phyloP scores from a whole-genome alignment of 768 basidiomycete genomes.

The Suillus paluster region DNA sequence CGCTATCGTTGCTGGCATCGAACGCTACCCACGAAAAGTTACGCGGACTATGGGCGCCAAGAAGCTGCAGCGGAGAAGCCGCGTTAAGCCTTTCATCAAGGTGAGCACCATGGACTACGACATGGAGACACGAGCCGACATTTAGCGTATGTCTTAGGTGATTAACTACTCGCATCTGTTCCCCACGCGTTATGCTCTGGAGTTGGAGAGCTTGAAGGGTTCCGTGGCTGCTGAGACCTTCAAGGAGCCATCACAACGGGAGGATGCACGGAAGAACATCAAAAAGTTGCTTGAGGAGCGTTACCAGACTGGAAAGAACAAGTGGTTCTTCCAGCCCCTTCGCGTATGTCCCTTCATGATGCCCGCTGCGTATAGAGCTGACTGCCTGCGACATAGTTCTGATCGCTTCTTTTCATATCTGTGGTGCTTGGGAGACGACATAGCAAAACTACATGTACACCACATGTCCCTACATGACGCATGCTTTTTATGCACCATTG shows the following conservation, averaged over 20 bases:
- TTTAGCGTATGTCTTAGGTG: conserved; percentile 48
- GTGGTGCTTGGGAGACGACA: conserved; percentile 22
- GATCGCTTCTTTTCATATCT: conserved; percentile 22
- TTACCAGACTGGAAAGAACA: conserved; percentile 93
- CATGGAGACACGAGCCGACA: conserved; percentile 1
- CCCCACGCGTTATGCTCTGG: conserved; percentile 98
- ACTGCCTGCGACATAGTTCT: conserved; percentile 36
- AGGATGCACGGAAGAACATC: conserved; percentile 93
- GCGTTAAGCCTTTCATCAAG: conserved; percentile 99
- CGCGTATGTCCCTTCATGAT: conserved; percentile 53
- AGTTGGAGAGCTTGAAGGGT: conserved; percentile 94
- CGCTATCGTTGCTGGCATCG: conserved; percentile 97
- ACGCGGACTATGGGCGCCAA: conserved; percentile 97
- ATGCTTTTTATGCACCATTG: conserved; percentile 28
- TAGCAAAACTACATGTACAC: conserved; percentile 45
- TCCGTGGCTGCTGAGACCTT: conserved; percentile 85
- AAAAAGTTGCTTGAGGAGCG: conserved; percentile 97
- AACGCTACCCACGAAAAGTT: conserved; percentile 98
- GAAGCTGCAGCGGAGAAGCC: conserved; percentile 88
- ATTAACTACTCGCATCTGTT: conserved; percentile 99
- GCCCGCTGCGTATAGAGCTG: conserved; percentile 2
- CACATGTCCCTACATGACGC: conserved; percentile 33
- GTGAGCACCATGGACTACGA: conserved; percentile 44
- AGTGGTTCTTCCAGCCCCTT: conserved; percentile 94
- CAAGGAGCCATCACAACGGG: conserved; percentile 96